phyloP scores from a whole-genome alignment of 768 basidiomycete genomes.

The Boletales sp. region DNA sequence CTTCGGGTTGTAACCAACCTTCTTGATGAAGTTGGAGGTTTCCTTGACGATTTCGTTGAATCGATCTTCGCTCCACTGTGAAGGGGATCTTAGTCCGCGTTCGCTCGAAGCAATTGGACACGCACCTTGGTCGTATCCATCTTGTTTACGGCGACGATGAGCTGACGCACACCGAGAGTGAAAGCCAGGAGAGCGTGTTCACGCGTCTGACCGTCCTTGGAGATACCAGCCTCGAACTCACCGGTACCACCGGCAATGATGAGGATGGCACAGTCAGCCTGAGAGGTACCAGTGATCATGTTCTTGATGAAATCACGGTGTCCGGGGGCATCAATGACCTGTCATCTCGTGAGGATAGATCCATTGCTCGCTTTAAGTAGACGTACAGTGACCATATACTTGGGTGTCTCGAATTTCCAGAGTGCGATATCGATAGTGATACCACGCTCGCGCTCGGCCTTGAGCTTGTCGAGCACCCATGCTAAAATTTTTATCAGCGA shows the following conservation, averaged over 20 bases:
- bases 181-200: constrained; percentile 99
- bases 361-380: not conserved
- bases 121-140: constrained; percentile 98
- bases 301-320: constrained; percentile 99
- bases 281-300: constrained; percentile 99
- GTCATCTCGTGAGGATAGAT: constrained; percentile 8
- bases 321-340: constrained; percentile 99
- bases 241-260: constrained; percentile 99
- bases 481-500: constrained; percentile 50
- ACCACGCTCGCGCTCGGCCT: constrained; percentile 99
- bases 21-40: constrained; percentile 97
- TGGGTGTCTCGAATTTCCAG: constrained; percentile 99
- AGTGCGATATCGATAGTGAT: constrained; percentile 99
- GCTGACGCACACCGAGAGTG: constrained; percentile 99
- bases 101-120: not conserved
- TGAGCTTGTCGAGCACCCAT: constrained; percentile 99
- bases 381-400: constrained; percentile 87
- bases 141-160: constrained; percentile 99
- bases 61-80: constrained; percentile 96
- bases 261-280: constrained; percentile 99
- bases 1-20: constrained; percentile 99
- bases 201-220: constrained; percentile 99
- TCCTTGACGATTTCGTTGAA: constrained; percentile 99
- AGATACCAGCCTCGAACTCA: constrained; percentile 99
- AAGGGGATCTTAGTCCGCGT: constrained; percentile 2